Conservation (phyloP, 805 yeast species). For the Yarrowia sp. region DNA sequence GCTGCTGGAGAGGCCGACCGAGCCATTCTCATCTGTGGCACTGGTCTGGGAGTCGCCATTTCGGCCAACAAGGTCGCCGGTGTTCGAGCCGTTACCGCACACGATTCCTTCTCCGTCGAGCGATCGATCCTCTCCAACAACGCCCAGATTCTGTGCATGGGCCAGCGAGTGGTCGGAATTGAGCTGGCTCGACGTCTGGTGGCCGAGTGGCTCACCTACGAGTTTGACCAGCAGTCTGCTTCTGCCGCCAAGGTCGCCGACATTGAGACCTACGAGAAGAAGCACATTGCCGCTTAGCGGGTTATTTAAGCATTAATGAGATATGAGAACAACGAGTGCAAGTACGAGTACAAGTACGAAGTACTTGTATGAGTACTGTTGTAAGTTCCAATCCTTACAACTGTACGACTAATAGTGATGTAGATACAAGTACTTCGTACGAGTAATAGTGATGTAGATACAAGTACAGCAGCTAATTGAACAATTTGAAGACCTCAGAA, state of each 20-base stretch:
- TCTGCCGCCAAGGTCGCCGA: constrained; percentile 55
- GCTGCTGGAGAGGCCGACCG: constrained; percentile 55
- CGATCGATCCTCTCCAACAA: constrained; percentile 55
- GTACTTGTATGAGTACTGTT: too few species aligned
- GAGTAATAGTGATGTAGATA: too few species aligned
- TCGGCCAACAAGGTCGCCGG: constrained; percentile 58
- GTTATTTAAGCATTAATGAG: neutral
- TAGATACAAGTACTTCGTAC: too few species aligned
- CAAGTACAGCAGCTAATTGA: too few species aligned
- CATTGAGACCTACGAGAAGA: constrained; percentile 47
- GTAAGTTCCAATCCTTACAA: too few species aligned
- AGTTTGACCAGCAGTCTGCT: constrained; percentile 53
- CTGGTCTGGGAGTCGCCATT: constrained; percentile 59
- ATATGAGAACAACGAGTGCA: neutral
- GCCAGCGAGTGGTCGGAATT: constrained; percentile 56
- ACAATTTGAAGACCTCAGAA: too few species aligned
- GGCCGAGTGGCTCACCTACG: constrained; percentile 56
- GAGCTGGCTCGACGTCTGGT: constrained; percentile 56
- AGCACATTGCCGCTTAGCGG: constrained; percentile 15
- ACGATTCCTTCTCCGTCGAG: constrained; percentile 57
- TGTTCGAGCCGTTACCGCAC: constrained; percentile 59
- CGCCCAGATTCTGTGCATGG: constrained; percentile 58
- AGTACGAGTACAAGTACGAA: too few species aligned
- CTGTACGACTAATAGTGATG: too few species aligned
- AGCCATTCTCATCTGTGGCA: constrained; percentile 57